A percentile compares a stretch with the other conserved stretches of the same genome.
phyloP scores from a whole-genome alignment of 1,284 basidiomycete species.

The Tetrapyrgos nigripes region DNA sequence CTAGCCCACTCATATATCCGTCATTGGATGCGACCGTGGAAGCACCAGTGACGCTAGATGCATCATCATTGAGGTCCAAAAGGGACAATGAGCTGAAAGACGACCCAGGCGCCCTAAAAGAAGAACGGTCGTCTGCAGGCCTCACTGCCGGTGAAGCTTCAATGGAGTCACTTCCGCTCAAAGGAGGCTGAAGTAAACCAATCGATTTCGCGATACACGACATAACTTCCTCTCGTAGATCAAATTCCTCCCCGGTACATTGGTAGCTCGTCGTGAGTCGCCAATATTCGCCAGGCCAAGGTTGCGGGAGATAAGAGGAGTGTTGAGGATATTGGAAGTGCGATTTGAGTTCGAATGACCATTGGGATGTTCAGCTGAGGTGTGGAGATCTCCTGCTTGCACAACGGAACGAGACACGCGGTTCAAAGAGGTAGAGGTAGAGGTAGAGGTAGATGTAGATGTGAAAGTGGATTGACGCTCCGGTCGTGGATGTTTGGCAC shows the following conservation, averaged over 20 bases:
- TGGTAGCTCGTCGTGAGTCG: conserved; percentile 33
- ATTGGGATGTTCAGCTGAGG: conserved; percentile 53
- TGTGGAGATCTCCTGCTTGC: conserved; percentile 74
- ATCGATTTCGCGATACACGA: conserved; percentile 98
- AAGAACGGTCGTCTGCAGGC: conserved; percentile 55
- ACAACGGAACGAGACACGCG: conserved; percentile 52
- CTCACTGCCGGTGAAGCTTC: conserved; percentile 70
- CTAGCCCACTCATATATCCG: conserved; percentile 78
- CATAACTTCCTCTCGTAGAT: conserved; percentile 95
- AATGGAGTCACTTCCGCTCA: conserved; percentile 67
- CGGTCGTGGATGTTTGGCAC: conserved; percentile 3
- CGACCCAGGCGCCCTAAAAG: conserved; percentile 63
- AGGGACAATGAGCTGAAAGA: conserved; percentile 89
- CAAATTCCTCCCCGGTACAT: conserved; percentile 68
- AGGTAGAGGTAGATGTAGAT: conserved; percentile 3
- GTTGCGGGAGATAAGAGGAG: conserved; percentile 50
- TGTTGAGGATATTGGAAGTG: conserved; percentile 44
- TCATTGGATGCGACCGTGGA: conserved; percentile 60
- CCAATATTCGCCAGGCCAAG: conserved; percentile 33
- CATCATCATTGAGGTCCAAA: conserved; percentile 76
- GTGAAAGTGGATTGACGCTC: conserved; percentile 3
- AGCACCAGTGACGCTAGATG: conserved; percentile 69
- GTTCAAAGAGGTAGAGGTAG: conserved; percentile 34
- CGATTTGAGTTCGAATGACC: conserved; percentile 52
- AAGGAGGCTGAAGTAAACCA: conserved; percentile 87